Base-by-base conservation (phyloP, 805 yeast genomes). In the Metschnikowia kunwiensis region DNA sequence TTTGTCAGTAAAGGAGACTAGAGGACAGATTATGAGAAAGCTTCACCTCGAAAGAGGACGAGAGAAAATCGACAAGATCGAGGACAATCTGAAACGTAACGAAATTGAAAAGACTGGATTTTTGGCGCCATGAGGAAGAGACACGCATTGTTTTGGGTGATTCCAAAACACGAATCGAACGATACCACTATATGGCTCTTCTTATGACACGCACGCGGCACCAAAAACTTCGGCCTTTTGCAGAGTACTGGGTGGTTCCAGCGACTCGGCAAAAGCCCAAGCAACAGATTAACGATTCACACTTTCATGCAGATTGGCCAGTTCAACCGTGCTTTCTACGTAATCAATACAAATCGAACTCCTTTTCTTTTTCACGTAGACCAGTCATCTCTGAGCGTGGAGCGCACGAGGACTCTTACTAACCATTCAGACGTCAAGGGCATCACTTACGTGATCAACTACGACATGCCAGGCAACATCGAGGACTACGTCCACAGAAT, bases 401-500 rank as follows among this genome's bases (percentile, higher is more conserved):
- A 12, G 25, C 25, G 21, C 20, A 13, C 9, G 5, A 10, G 5
- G 12, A 9, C 10, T 30, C 18, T 20, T 61, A 65, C 68, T 62
- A 62, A 63, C 68, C 21, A 10, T 36, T 55, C 64, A 89, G 98
- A 93, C 72, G 98, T 93, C 68, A 93, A 93, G 75, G 98, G 97
- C 65, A 86, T 93, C 62, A 83, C 89, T 54, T 80, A 73, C 57
- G 98, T 93, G 44, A 76, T 93, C 63, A 93, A 93, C 80, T 87
- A 77, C 59, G 97, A 91, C 66, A 91, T 91, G 89, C 97, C 98
- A 59, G 88, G 86, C 67, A 91, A 91, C 70, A 86, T 89, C 60
- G 98, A 93, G 75, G 97, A 93, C 72, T 91, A 91, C 64, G 97
- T 91, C 47, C 98, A 91, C 67, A 81, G 98, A 73, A 93, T 91